Base-by-base conservation (phyloP, 305 asterid genomes). In the Andrographis paniculata region DNA sequence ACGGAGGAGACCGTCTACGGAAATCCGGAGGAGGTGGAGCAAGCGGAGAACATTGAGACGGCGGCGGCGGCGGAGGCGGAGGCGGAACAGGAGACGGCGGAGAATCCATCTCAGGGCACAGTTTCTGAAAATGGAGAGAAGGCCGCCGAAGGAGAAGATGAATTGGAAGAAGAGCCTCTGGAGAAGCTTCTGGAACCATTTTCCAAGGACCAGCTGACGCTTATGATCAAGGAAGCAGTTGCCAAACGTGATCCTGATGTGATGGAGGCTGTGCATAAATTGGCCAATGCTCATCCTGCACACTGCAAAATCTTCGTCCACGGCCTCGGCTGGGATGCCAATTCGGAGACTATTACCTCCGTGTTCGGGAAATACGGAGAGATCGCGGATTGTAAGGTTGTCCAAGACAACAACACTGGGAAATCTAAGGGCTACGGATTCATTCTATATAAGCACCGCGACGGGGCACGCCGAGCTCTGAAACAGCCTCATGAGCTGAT, bases 291-390 rank as follows among this genome's bases (percentile, higher is more conserved):
- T 5, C 87, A 82, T 44, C 45, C 53, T 14, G 45, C 92, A 49
- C 82, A 79, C 65, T 63, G 92, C 56, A 85, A 85, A 78, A 87
- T 85, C 24, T 85, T 82, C 73, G 63, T 85, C 41, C 95, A 94
- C 49, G 95, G 95, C 28, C 79, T 85, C 46, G 92, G 95, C n/a
- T 77, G 91, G 94, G 94, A 82, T 55, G 82, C 95, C 53, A 85
- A 82, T 40, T 69, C 78, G 0, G 95, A 82, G 13, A 82, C 71
- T 27, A 84, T 85, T 38, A 68, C 78, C 18, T 49, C 75, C 9
- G 55, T 77, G 33, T 85, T 85, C 44, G 69, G 85, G 12, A 42
- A 63, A 7, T 85, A 70, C 42, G 95, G 95, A 0, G 85, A 78
- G 47, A 62, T 85, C 17, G 95, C 77, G 40, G 95, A 85, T 66